Evolutionary conservation across 305 asterid genomes (phyloP).

Genomic region (Rubia peregrina): DNA sequence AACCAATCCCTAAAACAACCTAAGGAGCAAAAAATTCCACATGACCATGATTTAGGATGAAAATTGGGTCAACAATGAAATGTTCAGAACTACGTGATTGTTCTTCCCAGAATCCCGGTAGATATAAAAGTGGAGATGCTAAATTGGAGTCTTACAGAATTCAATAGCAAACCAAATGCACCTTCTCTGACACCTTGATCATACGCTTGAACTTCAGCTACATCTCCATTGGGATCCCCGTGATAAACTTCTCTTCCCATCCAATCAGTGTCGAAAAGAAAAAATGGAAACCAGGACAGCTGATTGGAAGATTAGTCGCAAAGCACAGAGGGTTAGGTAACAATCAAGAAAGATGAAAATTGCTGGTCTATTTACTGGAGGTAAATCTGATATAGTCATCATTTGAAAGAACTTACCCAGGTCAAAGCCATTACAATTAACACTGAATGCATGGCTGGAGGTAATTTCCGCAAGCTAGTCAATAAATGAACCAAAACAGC

Average conservation of each 20-base stretch:
- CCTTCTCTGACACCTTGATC: conserved; percentile 99
- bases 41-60: background rate
- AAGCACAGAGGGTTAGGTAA: background rate
- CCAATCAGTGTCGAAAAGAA: conserved; percentile 98
- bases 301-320: conserved; percentile 25
- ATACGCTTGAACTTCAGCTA: conserved; percentile 60
- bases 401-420: conserved; percentile 52
- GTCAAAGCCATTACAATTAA: conserved; percentile 98
- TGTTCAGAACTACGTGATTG: background rate
- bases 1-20: conserved; percentile 92
- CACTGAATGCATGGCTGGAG: conserved; percentile 95
- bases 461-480: conserved; percentile 94
- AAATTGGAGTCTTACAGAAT: conserved; percentile 91
- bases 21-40: conserved; percentile 22
- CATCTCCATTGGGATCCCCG: conserved; percentile 88
- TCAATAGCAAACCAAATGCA: conserved; percentile 99
- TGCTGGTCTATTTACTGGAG: background rate
- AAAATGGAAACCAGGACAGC: conserved; percentile 99
- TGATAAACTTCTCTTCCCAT: conserved; percentile 99
- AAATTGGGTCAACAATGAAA: conserved; percentile 6
- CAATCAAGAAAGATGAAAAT: conserved; percentile 7
- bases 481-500: conserved; percentile 92
- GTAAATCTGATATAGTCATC: conserved; percentile 9
- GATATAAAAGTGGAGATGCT: conserved; percentile 25
- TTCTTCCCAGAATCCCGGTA: background rate